phyloP scores from a whole-genome alignment of 495 filamentous ascomycete species.

The Trichoderma gamsii region DNA sequence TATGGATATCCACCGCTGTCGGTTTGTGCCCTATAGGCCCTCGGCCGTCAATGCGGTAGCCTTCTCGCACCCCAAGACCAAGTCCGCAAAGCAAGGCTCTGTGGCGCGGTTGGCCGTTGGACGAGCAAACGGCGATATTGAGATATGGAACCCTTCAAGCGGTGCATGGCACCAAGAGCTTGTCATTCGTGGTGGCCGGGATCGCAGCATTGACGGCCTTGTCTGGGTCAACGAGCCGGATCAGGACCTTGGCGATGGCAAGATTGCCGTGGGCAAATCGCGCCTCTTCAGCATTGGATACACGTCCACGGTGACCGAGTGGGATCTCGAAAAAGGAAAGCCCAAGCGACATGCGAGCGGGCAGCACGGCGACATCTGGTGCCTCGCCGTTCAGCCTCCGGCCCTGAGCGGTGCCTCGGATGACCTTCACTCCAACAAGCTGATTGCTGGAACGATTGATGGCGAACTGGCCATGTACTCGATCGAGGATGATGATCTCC shows the following conservation, averaged over 20 bases:
- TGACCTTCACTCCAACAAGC: conserved; percentile 51
- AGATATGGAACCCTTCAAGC: conserved; percentile 91
- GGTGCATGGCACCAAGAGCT: conserved; percentile 89
- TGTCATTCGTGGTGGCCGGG: conserved; percentile 74
- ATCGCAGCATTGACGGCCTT: conserved; percentile 81
- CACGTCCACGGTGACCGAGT: conserved; percentile 86
- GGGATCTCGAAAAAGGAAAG: conserved; percentile 74
- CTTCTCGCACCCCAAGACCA: conserved; percentile 72
- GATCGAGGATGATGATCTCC: conserved; percentile 72
- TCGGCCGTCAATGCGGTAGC: conserved; percentile 90
- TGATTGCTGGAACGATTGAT: conserved; percentile 88
- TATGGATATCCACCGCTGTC: conserved; percentile 96
- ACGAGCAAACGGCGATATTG: conserved; percentile 90
- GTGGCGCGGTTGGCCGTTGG: conserved; percentile 77
- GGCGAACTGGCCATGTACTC: conserved; percentile 80
- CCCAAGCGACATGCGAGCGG: conserved; percentile 78
- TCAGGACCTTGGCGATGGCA: conserved; percentile 55
- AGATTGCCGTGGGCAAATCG: conserved; percentile 61
- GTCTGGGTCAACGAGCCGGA: conserved; percentile 87
- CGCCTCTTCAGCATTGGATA: conserved; percentile 96
- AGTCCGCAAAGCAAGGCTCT: conserved; percentile 48
- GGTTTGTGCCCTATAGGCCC: conserved; percentile 91
- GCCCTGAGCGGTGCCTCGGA: conserved; percentile 21
- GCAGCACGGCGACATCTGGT: conserved; percentile 96
- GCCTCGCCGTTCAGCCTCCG: conserved; percentile 77